Conservation (phyloP, 805 yeast species). For the Pichia eremophila region DNA sequence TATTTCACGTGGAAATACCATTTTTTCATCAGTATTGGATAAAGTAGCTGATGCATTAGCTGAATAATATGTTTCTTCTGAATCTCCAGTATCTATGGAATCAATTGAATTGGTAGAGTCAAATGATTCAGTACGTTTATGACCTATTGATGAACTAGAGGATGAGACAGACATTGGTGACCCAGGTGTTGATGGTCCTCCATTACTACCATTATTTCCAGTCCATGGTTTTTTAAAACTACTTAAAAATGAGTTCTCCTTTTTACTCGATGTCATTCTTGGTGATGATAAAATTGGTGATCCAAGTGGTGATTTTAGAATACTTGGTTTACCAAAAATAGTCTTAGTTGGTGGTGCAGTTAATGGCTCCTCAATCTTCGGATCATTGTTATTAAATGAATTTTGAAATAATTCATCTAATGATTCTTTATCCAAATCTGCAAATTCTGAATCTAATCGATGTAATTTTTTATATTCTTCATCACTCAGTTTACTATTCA, state of each 20-base stretch:
- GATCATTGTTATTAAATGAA: background rate
- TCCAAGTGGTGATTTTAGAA: constrained; percentile 2
- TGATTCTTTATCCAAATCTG: constrained; percentile 4
- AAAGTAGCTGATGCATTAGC: background rate
- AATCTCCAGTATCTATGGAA: constrained; percentile 3
- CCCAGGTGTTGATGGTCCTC: background rate
- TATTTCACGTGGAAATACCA: constrained; percentile 56
- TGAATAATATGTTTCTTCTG: constrained; percentile 1
- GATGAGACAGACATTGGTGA: background rate
- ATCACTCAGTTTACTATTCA: background rate
- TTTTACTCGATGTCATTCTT: background rate
- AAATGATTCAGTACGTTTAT: background rate
- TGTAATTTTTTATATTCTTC: background rate
- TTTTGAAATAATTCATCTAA: constrained; percentile 3
- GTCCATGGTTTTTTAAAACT: constrained; percentile 5
- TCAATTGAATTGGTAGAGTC: background rate
- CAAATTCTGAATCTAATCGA: background rate
- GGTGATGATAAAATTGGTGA: constrained; percentile 1
- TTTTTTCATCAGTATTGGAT: constrained; percentile 1
- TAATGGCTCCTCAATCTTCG: background rate
- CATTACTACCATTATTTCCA: background rate
- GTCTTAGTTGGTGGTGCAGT: background rate
- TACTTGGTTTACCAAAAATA: background rate
- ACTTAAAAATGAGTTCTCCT: constrained; percentile 4
- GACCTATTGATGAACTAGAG: background rate